Conservation (phyloP, 2,329 filamentous ascomycete genomes). For the Aspergillus eucalypticola region DNA sequence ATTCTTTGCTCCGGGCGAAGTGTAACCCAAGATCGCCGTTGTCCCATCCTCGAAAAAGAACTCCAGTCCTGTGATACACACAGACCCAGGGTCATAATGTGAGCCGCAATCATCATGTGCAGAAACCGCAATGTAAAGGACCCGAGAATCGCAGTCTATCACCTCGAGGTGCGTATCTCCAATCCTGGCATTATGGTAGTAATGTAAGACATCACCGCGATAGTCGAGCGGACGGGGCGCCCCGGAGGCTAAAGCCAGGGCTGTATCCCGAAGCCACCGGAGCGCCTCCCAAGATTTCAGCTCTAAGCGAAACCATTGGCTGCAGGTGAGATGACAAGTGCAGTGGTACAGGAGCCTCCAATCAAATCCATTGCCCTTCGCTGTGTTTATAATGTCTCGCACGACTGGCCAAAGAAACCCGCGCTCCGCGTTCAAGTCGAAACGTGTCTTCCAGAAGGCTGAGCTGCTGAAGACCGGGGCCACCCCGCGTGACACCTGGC, state of each 20-base stretch:
- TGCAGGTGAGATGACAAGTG: conserved; percentile 1
- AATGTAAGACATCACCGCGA: conserved; percentile 11
- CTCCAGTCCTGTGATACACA: conserved; percentile 8
- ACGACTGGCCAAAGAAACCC: conserved; percentile 9
- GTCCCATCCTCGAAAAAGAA: conserved; percentile 9
- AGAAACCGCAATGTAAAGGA: conserved; percentile 7
- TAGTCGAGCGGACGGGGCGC: conserved; percentile 7
- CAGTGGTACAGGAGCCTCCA: conserved; percentile 16
- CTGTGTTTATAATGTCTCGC: background rate
- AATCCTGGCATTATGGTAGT: conserved; percentile 12
- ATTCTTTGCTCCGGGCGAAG: background rate
- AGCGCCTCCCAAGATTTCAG: conserved; percentile 6
- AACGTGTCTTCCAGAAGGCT: background rate
- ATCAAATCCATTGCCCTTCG: background rate
- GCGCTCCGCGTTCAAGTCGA: background rate
- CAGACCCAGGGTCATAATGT: background rate
- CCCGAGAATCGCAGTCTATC: background rate
- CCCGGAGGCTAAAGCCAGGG: background rate
- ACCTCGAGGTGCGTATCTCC: background rate
- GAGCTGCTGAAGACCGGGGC: background rate
- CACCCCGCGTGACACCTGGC: background rate
- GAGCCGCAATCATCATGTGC: background rate
- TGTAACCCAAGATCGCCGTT: conserved; percentile 1
- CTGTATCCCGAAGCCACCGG: conserved; percentile 15
- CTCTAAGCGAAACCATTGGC: background rate